These are phyloP conservation scores for Fusarium sp. DNA, from an alignment of 2,329 filamentous ascomycete genomes.

Conservation along the genomic window DNA sequence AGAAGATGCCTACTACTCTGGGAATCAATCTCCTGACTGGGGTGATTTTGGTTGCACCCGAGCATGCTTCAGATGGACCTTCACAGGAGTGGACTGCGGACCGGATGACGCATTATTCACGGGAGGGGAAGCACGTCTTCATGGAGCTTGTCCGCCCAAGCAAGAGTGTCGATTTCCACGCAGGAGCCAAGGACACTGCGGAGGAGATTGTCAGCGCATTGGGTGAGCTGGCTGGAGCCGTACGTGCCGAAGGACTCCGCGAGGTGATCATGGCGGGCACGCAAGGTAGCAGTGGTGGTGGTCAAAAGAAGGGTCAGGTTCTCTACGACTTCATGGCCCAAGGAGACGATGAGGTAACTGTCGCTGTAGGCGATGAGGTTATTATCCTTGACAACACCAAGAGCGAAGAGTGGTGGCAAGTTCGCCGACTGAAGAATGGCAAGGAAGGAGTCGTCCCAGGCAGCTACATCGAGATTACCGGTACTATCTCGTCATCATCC, in stretches of 20 bases:
- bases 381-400: constrained; percentile 88
- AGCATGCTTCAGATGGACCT: constrained; percentile 83
- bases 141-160: constrained; percentile 91
- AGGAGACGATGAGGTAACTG: constrained; percentile 95
- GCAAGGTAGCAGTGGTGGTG: constrained; percentile 52
- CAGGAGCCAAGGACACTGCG: constrained; percentile 95
- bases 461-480: constrained; percentile 93
- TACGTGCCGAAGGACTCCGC: constrained; percentile 83
- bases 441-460: constrained; percentile 97
- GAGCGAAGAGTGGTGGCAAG: constrained; percentile 99
- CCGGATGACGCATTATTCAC: constrained; percentile 96
- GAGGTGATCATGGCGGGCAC: constrained; percentile 88
- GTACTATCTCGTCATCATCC: constrained; percentile 67
- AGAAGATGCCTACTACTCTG: constrained; percentile 97
- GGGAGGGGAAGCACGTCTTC: constrained; percentile 98
- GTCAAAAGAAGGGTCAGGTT: constrained; percentile 83
- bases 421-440: constrained; percentile 88
- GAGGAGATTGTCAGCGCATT: constrained; percentile 91
- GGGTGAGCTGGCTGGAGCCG: constrained; percentile 88
- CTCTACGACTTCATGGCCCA: constrained; percentile 98
- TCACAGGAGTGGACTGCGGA: constrained; percentile 95
- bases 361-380: constrained; percentile 90
- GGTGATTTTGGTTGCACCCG: constrained; percentile 89
- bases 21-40: constrained; percentile 93
- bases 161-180: constrained; percentile 96